Evolutionary conservation across 768 basidiomycete genomes (phyloP), one percentile per base, ranked within the genome.

Genomic region (Tylopilus sp.): DNA sequence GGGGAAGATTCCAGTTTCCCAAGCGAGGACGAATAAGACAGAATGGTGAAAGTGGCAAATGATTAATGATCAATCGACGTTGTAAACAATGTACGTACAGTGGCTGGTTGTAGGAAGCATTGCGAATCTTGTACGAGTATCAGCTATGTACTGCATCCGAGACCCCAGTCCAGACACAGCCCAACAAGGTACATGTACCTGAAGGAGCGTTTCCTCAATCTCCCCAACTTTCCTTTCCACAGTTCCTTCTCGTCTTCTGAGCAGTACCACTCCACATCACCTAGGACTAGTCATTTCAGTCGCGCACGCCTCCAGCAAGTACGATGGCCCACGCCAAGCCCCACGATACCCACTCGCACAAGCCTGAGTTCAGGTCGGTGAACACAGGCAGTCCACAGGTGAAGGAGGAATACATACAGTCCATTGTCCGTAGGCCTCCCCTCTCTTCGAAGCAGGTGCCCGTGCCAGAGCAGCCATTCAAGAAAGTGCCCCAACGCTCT

Each of bases 401-500:
- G 34, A 64, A 55, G 58, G 53, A 55, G 42, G 63, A 66, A 14
- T 45, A 37, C 30, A 36, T 38, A 17, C 63, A 60, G 34, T 34
- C 48, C 6, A 43, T 54, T 52, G 58, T 55, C 53, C 63, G 50
- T 53, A 59, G 55, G 58, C 53, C 47, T 31, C 50, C 59, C 48
- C 52, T 50, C 43, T 54, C 56, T 40, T 54, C 54, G 44, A 67
- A 58, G 54, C 65, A 59, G 53, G 59, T 63, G 47, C 64, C 63
- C 21, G 55, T 56, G 53, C 57, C 63, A 63, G 60, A 66, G 30
- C 78, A 79, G 56, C 43, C 63, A 44, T 64, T 75, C 52, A 87
- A 89, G 74, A 88, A 86, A 66, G 65, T 81, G 8, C 72, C 84
- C 50, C 80, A 82, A 44, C 82, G 86, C 34, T 82, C 86, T 17